These are phyloP conservation scores for Blastosporella zonata DNA, from an alignment of 1,284 basidiomycete genomes.

Conservation along the genomic window DNA sequence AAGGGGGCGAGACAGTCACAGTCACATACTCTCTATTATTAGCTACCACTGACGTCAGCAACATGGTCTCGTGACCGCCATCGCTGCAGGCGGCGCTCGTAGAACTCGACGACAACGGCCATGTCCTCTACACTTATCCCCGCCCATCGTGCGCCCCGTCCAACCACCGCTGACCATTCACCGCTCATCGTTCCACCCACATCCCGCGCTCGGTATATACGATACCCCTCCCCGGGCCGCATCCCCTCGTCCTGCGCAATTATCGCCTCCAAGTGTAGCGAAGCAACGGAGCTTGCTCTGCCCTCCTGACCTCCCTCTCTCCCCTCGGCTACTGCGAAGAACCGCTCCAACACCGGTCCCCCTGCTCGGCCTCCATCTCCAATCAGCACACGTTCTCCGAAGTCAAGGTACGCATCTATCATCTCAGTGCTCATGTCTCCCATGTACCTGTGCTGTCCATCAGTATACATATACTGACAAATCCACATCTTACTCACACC, in stretches of 20 bases:
- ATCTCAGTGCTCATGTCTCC: conserved; percentile 49
- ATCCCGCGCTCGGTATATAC: conserved; percentile 58
- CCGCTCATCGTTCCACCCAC: conserved; percentile 52
- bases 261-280: conserved; percentile 12
- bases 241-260: conserved; percentile 22
- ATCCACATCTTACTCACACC: conserved; percentile 15
- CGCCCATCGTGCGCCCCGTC: conserved; percentile 46
- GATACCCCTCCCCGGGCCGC: conserved; percentile 55
- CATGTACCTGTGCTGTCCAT: conserved; percentile 43
- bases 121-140: conserved; percentile 52
- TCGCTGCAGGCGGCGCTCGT: conserved; percentile 55
- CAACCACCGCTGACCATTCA: conserved; percentile 47
- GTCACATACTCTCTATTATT: conserved; percentile 11
- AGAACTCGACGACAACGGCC: conserved; percentile 50
- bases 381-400: conserved; percentile 53
- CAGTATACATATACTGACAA: conserved; percentile 22
- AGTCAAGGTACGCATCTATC: conserved; percentile 66
- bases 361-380: conserved; percentile 19
- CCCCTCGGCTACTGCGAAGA: conserved; percentile 37
- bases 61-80: conserved; percentile 30
- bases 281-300: background rate
- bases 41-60: conserved; percentile 14
- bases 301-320: conserved; percentile 4
- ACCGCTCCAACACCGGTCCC: conserved; percentile 32
- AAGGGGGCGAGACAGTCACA: conserved; percentile 17